Percentiles rank a stretch among this genome's conserved stretches.
Evolutionary conservation across 345 rosid species (phyloP).

Genomic region (Ricinus communis): DNA sequence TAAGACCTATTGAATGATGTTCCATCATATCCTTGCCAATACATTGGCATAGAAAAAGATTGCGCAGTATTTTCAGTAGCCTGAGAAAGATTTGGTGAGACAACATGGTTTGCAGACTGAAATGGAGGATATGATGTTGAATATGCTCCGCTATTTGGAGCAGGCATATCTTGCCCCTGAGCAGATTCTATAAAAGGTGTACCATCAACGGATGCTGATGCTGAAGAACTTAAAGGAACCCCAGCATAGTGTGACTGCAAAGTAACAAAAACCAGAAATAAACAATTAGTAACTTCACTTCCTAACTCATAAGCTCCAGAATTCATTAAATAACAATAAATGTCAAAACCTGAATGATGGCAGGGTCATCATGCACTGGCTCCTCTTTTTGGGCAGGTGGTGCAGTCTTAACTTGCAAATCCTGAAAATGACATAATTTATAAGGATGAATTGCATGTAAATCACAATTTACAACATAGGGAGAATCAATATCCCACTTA

Average conservation of each 20-base stretch:
- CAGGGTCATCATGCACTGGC: slow-evolving; percentile 36
- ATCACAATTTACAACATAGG: too few relatives aligned
- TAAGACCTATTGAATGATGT: slow-evolving; percentile 11
- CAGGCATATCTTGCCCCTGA: too few relatives aligned
- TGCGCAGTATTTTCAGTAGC: slow-evolving; percentile 22
- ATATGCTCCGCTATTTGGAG: slow-evolving; percentile 20
- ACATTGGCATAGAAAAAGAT: slow-evolving; percentile 16
- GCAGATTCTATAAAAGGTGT: too few relatives aligned
- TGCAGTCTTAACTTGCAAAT: slow-evolving; percentile 42
- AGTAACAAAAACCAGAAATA: not conserved
- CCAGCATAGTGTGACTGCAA: slow-evolving; percentile 38
- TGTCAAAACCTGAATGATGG: slow-evolving; percentile 42
- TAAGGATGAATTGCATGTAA: too few relatives aligned
- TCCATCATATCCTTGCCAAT: slow-evolving; percentile 28
- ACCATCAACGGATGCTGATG: slow-evolving; percentile 14
- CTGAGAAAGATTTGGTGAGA: slow-evolving; percentile 22
- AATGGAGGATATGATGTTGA: slow-evolving; percentile 16
- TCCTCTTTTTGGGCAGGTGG: slow-evolving; percentile 31
- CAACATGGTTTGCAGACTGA: slow-evolving; percentile 19
- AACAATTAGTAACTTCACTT: not conserved
- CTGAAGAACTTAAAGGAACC: slow-evolving; percentile 19
- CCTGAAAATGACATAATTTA: slow-evolving; percentile 33
- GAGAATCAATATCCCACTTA: too few relatives aligned
- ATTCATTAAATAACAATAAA: not conserved
- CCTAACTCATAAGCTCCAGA: not conserved